phyloP scores from a whole-genome alignment of 495 filamentous ascomycete species.

The Zalerion maritima region DNA sequence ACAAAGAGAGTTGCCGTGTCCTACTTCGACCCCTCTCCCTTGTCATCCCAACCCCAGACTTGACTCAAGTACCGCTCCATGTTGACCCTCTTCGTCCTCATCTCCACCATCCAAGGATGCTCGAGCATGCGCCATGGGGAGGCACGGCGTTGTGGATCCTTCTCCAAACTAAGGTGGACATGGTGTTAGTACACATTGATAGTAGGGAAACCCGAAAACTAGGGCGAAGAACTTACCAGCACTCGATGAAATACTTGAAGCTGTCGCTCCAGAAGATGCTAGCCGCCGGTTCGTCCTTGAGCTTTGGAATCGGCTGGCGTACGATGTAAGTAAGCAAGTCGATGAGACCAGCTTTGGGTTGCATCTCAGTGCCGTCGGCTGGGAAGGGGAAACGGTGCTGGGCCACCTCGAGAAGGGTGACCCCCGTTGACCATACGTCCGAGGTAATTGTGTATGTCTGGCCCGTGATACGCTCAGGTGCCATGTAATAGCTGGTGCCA shows the following conservation, averaged over 20 bases:
- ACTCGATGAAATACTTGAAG: conserved; percentile 98
- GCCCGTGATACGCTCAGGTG: conserved; percentile 91
- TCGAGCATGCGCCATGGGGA: conserved; percentile 98
- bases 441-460: conserved; percentile 97
- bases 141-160: conserved; percentile 73
- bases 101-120: conserved; percentile 96
- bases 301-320: conserved; percentile 82
- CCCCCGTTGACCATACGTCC: conserved; percentile 93
- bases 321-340: conserved; percentile 96
- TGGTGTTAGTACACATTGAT: conserved; percentile 4
- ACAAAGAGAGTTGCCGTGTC: too few species aligned
- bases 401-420: conserved; percentile 91
- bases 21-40: too few species aligned
- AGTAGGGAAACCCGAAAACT: neutral
- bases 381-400: conserved; percentile 98
- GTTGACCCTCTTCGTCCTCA: conserved; percentile 89
- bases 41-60: conserved; percentile 85
- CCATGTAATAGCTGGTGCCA: conserved; percentile 98
- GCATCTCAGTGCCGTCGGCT: conserved; percentile 85
- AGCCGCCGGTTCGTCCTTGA: conserved; percentile 79
- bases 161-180: conserved; percentile 57
- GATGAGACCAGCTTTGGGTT: conserved; percentile 71
- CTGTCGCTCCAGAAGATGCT: conserved; percentile 84
- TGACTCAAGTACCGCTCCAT: conserved; percentile 84
- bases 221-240: conserved; percentile 59